Evolutionary conservation across 148 eudicot genomes (phyloP).

Genomic region (Chenopodium suecicum): DNA sequence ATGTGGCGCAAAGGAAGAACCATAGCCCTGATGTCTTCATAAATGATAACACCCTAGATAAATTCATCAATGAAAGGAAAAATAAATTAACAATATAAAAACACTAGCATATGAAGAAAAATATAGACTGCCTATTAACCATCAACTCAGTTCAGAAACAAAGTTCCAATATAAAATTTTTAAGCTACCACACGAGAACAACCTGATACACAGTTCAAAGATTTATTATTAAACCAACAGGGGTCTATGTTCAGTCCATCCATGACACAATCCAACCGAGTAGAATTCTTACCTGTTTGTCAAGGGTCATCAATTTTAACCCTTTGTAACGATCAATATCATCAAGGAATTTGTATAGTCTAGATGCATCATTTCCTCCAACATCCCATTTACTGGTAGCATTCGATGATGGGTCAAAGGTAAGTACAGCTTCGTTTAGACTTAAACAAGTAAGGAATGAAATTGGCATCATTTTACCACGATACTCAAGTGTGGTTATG

Average conservation of each 20-base stretch:
- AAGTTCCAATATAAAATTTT: background rate
- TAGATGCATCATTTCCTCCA: slow-evolving; percentile 11
- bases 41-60: slow-evolving; percentile 14
- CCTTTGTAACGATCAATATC: slow-evolving; percentile 7
- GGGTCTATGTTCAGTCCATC: background rate
- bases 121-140: background rate
- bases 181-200: background rate
- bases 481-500: slow-evolving; percentile 25
- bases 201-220: background rate
- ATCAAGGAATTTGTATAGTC: slow-evolving; percentile 4
- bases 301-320: slow-evolving; percentile 20
- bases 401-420: slow-evolving; percentile 19
- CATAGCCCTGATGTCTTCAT: slow-evolving; percentile 14
- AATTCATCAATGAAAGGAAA: background rate
- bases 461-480: slow-evolving; percentile 25
- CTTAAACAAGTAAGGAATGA: background rate
- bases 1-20: slow-evolving; percentile 8
- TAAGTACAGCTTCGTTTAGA: slow-evolving; percentile 17
- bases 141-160: background rate
- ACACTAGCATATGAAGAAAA: background rate
- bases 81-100: background rate
- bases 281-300: slow-evolving; percentile 10
- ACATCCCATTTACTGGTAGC: slow-evolving; percentile 1
- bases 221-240: background rate
- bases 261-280: background rate